A percentile compares a stretch with the other conserved stretches of the same genome.
These are phyloP conservation scores for Globisporangium cederbergense DNA, from an alignment of 352 stramenopile species.

Conservation along the genomic window DNA sequence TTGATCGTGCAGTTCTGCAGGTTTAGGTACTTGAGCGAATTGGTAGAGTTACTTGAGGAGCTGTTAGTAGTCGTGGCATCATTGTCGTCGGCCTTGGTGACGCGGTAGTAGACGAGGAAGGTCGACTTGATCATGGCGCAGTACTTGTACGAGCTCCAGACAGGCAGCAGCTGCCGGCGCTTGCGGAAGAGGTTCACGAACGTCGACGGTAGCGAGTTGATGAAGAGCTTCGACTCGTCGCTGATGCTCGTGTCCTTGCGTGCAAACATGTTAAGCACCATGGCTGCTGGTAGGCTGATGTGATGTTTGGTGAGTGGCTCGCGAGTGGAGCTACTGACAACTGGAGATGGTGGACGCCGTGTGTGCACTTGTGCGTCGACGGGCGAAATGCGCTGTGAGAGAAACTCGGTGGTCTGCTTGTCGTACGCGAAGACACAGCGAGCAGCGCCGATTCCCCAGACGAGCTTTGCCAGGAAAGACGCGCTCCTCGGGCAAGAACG, in stretches of 20 bases:
- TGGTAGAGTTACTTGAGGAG: background rate
- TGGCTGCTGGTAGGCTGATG: constrained; percentile 16
- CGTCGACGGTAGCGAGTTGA: constrained; percentile 80
- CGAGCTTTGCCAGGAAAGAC: constrained; percentile 1
- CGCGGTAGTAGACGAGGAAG: constrained; percentile 82
- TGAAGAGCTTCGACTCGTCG: constrained; percentile 79
- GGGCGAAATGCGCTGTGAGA: constrained; percentile 3
- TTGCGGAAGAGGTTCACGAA: constrained; percentile 86
- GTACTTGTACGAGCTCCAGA: constrained; percentile 86
- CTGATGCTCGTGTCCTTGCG: constrained; percentile 67
- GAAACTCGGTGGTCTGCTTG: background rate
- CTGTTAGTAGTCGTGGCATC: constrained; percentile 21
- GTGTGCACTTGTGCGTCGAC: background rate
- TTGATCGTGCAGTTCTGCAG: constrained; percentile 74
- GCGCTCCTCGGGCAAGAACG: background rate
- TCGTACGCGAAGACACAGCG: background rate
- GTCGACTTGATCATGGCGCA: constrained; percentile 87
- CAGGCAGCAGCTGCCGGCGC: constrained; percentile 68
- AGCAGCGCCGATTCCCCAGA: background rate
- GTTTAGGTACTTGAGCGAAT: constrained; percentile 74
- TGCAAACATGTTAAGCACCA: constrained; percentile 80
- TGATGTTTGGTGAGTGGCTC: background rate
- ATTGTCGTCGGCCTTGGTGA: constrained; percentile 50
- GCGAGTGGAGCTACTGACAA: background rate
- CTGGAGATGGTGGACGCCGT: background rate